Evolutionary conservation across 768 basidiomycete species (phyloP).

Genomic region (Termitomyces sp.): DNA sequence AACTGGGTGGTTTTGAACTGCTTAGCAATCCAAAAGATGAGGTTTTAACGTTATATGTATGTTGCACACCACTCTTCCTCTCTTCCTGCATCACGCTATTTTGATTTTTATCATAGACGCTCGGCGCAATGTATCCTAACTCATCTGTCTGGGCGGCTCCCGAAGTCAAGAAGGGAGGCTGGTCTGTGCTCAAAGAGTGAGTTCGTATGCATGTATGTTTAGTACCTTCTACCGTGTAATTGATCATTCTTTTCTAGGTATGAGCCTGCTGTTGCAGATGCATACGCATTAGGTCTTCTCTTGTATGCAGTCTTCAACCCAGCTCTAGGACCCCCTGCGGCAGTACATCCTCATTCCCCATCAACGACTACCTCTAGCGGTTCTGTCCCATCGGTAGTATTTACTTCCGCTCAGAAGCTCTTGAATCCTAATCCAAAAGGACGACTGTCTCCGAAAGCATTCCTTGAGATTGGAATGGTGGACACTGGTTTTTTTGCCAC

Average conservation of each 20-base stretch:
- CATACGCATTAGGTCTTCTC: conserved; percentile 84
- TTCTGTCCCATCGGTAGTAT: conserved; percentile 66
- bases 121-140: conserved; percentile 60
- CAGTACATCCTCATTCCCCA: conserved; percentile 65
- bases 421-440: conserved; percentile 84
- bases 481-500: conserved; percentile 78
- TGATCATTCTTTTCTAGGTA: conserved; percentile 24
- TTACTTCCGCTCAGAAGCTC: conserved; percentile 80
- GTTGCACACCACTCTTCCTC: conserved; percentile 20
- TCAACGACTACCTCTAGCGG: conserved; percentile 76
- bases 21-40: conserved; percentile 82
- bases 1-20: conserved; percentile 90
- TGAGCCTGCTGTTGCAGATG: conserved; percentile 65
- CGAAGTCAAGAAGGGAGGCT: conserved; percentile 86
- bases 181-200: conserved; percentile 86
- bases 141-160: conserved; percentile 63
- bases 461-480: conserved; percentile 78
- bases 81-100: conserved; percentile 2
- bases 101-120: conserved; percentile 39
- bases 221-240: neutral
- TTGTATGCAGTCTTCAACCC: conserved; percentile 89
- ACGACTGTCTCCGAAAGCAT: conserved; percentile 67
- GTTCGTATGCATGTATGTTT: conserved; percentile 34
- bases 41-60: conserved; percentile 72
- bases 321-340: conserved; percentile 60